Evolutionary conservation across 352 stramenopile genomes (phyloP).

Genomic region (Phytophthora tubulina): DNA sequence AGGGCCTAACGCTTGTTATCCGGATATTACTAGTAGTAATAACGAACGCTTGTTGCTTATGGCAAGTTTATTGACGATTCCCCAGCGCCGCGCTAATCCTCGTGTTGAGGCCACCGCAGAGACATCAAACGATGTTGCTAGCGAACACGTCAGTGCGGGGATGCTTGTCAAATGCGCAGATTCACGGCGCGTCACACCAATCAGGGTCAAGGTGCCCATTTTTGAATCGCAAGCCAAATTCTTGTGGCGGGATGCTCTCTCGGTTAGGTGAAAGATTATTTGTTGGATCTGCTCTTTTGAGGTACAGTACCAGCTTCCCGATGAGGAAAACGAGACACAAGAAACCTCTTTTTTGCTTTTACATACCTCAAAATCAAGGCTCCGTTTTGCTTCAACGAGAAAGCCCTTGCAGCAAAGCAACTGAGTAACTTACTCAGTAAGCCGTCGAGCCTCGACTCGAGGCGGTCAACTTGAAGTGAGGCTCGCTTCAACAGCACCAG

Average conservation of each 20-base stretch:
- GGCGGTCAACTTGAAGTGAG: slow-evolving; percentile 16
- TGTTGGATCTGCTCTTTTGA: neutral
- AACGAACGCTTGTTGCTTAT: no score
- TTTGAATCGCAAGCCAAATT: neutral
- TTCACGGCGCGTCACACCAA: slow-evolving; percentile 15
- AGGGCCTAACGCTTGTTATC: no score
- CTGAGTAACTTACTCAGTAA: no score
- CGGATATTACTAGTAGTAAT: no score
- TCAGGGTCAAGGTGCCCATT: slow-evolving; percentile 8
- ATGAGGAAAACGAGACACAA: neutral
- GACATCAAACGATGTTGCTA: neutral
- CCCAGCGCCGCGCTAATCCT: neutral
- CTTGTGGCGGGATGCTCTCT: slow-evolving; percentile 23
- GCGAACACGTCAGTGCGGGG: neutral
- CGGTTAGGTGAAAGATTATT: slow-evolving; percentile 8
- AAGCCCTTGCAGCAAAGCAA: slow-evolving; percentile 3
- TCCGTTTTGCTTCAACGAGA: no score
- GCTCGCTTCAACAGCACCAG: slow-evolving; percentile 12
- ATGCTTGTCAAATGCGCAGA: slow-evolving; percentile 4
- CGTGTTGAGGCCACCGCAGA: slow-evolving; percentile 9
- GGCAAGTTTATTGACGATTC: no score
- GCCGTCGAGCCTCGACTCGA: neutral
- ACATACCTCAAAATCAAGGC: neutral
- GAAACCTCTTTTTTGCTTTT: neutral
- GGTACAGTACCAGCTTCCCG: neutral